Evolutionary conservation across 345 rosid species (phyloP).

Genomic region (Linum tenue): DNA sequence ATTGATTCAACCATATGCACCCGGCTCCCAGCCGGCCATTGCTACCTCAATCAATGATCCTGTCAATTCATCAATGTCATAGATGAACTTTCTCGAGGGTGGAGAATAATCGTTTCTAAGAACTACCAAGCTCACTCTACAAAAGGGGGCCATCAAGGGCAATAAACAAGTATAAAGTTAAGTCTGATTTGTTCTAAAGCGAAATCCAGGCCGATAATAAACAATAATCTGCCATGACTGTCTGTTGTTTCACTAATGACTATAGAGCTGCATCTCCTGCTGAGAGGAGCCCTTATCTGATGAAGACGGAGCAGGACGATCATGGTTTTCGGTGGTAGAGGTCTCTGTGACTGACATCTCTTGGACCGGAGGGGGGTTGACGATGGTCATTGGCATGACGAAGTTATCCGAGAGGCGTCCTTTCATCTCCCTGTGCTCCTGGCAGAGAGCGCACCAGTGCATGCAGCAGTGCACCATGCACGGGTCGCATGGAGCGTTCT

Average conservation of each 20-base stretch:
- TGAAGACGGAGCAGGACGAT: conserved; percentile 26
- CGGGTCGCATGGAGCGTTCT: conserved; percentile 90
- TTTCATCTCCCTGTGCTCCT: conserved; percentile 87
- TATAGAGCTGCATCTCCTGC: conserved; percentile 48
- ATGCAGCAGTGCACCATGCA: conserved; percentile 63
- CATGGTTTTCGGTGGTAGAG: conserved; percentile 32
- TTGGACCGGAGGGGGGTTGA: conserved; percentile 85
- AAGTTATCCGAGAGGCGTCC: conserved; percentile 61
- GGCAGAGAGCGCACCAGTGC: conserved; percentile 72
- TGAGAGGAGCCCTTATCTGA: conserved; percentile 35
- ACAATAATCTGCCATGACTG: too few relatives aligned
- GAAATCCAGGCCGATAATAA: too few relatives aligned
- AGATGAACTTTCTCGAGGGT: too few relatives aligned
- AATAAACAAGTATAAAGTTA: too few relatives aligned
- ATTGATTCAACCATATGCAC: too few relatives aligned
- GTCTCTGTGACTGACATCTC: conserved; percentile 39
- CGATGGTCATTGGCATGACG: conserved; percentile 78
- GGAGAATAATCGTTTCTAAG: too few relatives aligned
- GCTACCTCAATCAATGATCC: too few relatives aligned
- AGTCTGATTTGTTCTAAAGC: too few relatives aligned
- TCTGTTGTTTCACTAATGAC: neutral
- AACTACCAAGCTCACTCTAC: too few relatives aligned
- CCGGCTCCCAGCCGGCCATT: too few relatives aligned
- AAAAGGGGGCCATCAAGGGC: too few relatives aligned
- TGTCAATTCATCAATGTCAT: too few relatives aligned